These are phyloP conservation scores for Amanita molliuscula DNA, from an alignment of 768 basidiomycete genomes.

Conservation along the genomic window DNA sequence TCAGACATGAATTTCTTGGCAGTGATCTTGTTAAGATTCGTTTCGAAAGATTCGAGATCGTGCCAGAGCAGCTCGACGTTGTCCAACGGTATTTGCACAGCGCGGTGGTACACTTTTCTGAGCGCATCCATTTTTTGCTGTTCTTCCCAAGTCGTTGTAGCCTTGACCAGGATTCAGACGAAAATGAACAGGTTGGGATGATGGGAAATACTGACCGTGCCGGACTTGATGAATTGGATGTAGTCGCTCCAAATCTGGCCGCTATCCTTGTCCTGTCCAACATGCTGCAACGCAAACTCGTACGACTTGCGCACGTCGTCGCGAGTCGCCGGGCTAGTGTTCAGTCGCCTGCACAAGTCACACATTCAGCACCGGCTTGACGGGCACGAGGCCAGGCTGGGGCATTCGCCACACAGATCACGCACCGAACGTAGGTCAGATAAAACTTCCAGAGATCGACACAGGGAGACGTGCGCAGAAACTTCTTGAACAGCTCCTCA, in stretches of 20 bases:
- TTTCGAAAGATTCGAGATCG: constrained; percentile 90
- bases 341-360: constrained; percentile 43
- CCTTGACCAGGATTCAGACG: constrained; percentile 17
- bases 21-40: constrained; percentile 78
- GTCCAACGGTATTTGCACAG: constrained; percentile 89
- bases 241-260: constrained; percentile 93
- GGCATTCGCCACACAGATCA: constrained; percentile 12
- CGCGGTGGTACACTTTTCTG: constrained; percentile 87
- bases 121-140: constrained; percentile 93
- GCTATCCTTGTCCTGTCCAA: constrained; percentile 88
- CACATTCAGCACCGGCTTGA: background rate
- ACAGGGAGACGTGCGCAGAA: constrained; percentile 74
- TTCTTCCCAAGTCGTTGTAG: constrained; percentile 86
- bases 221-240: constrained; percentile 76
- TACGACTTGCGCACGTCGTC: constrained; percentile 81
- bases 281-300: constrained; percentile 82
- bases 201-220: constrained; percentile 34
- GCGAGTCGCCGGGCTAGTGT: constrained; percentile 54
- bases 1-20: constrained; percentile 96
- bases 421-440: constrained; percentile 83
- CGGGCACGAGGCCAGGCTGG: constrained; percentile 7
- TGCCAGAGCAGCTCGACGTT: constrained; percentile 91
- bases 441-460: constrained; percentile 93
- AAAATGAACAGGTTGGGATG: constrained; percentile 10
- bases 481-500: constrained; percentile 83